A percentile compares a stretch with the other conserved stretches of the same genome.
Conservation (phyloP, 768 basidiomycete genomes). For the Gymnopilus junonius region DNA sequence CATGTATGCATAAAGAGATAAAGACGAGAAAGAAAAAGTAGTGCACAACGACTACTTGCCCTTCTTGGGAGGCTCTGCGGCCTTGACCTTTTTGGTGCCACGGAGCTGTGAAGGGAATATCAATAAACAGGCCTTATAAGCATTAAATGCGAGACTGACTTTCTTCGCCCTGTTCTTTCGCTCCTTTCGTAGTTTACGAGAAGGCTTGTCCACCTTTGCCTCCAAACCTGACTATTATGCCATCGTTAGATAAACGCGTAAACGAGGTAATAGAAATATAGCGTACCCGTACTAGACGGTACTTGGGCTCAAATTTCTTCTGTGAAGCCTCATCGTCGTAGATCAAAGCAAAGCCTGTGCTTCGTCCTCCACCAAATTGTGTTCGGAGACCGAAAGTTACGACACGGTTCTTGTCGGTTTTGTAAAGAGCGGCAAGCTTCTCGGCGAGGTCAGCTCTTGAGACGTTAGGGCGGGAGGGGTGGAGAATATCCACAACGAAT, state of each 20-base stretch:
- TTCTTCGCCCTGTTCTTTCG: conserved; percentile 99
- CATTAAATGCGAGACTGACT: conserved; percentile 44
- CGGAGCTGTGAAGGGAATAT: conserved; percentile 64
- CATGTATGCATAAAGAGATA: conserved; percentile 40
- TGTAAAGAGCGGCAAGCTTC: conserved; percentile 92
- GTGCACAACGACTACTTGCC: conserved; percentile 65
- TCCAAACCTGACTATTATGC: conserved; percentile 62
- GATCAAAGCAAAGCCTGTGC: conserved; percentile 96
- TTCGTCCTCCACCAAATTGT: conserved; percentile 97
- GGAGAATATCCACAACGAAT: conserved; percentile 93
- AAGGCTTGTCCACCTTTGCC: conserved; percentile 85
- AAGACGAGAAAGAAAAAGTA: conserved; percentile 18
- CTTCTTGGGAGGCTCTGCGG: conserved; percentile 90
- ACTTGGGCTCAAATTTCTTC: conserved; percentile 96
- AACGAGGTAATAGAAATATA: not conserved
- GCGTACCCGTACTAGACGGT: conserved; percentile 91
- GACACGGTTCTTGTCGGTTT: conserved; percentile 88
- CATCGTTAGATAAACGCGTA: not conserved
- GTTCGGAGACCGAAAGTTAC: conserved; percentile 95
- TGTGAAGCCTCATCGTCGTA: conserved; percentile 96
- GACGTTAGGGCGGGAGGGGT: conserved; percentile 95
- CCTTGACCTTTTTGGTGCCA: conserved; percentile 96
- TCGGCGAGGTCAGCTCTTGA: conserved; percentile 90
- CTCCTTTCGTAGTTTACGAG: conserved; percentile 98
- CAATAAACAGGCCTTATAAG: conserved; percentile 5